These are phyloP conservation scores for Tylopilus felleus DNA, from an alignment of 768 basidiomycete genomes.

Conservation along the genomic window DNA sequence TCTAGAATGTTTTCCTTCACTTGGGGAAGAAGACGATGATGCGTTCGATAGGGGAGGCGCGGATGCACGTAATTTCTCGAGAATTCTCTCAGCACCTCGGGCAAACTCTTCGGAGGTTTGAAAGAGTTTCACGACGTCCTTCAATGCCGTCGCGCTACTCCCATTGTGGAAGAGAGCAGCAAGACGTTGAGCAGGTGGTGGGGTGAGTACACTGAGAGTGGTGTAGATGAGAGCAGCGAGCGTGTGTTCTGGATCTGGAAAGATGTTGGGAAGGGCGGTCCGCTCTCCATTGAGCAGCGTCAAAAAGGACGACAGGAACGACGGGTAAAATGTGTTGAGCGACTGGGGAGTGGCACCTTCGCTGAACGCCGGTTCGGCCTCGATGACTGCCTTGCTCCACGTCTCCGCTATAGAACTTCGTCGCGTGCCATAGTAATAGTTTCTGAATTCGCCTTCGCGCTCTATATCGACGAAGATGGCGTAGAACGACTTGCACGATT, in stretches of 20 bases:
- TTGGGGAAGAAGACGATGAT: constrained; percentile 19
- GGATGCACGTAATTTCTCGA: constrained; percentile 65
- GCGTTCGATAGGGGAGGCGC: constrained; percentile 18
- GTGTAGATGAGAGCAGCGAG: constrained; percentile 82
- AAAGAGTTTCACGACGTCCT: constrained; percentile 67
- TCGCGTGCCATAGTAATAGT: constrained; percentile 90
- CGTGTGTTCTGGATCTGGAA: constrained; percentile 76
- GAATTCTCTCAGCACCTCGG: constrained; percentile 61
- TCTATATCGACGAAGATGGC: constrained; percentile 89
- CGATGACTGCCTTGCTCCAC: constrained; percentile 64
- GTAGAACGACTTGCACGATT: constrained; percentile 74
- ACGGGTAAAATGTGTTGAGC: constrained; percentile 66
- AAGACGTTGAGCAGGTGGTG: constrained; percentile 78
- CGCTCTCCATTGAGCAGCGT: constrained; percentile 67
- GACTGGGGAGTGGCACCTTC: constrained; percentile 30
- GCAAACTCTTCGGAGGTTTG: constrained; percentile 84
- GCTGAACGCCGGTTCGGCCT: constrained; percentile 17
- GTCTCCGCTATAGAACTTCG: constrained; percentile 57
- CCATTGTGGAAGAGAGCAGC: constrained; percentile 63
- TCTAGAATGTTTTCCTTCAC: constrained; percentile 36
- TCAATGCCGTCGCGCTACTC: constrained; percentile 53
- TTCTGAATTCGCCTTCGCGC: constrained; percentile 87
- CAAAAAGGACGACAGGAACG: constrained; percentile 72
- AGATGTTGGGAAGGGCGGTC: constrained; percentile 74
- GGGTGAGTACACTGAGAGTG: constrained; percentile 73